These are phyloP conservation scores for Gossypium aridum DNA, from an alignment of 441 rosid species.

Conservation along the genomic window DNA sequence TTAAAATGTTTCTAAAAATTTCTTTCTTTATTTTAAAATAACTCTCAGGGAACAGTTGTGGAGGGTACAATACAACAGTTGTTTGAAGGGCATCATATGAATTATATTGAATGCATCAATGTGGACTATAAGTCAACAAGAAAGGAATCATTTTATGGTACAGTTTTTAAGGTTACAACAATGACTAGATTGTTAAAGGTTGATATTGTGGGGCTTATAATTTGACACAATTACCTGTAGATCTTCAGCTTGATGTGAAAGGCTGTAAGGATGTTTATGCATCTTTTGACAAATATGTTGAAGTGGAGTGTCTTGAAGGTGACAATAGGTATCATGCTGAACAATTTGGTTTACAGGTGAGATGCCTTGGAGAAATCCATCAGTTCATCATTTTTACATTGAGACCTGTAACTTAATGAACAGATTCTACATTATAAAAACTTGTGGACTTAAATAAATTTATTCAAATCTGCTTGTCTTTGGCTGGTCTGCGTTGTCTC, in stretches of 20 bases:
- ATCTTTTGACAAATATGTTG: constrained; percentile 58
- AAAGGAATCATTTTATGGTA: constrained; percentile 75
- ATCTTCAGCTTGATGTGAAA: constrained; percentile 54
- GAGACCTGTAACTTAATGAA: neutral
- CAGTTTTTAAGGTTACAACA: constrained; percentile 7
- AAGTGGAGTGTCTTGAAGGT: constrained; percentile 58
- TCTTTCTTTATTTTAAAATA: constrained; percentile 2
- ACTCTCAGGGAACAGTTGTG: constrained; percentile 63
- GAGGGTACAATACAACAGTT: constrained; percentile 73
- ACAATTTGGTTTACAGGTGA: constrained; percentile 47
- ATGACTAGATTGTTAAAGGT: constrained; percentile 12
- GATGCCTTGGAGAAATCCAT: constrained; percentile 9
- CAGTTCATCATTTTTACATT: neutral
- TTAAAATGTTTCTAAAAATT: neutral
- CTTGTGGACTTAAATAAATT: neutral
- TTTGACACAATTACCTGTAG: constrained; percentile 17
- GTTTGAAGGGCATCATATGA: constrained; percentile 78
- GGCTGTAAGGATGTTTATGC: constrained; percentile 57
- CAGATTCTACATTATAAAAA: neutral
- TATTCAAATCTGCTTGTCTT: neutral
- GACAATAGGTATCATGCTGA: constrained; percentile 60
- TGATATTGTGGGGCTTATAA: constrained; percentile 18
- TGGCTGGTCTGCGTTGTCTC: neutral
- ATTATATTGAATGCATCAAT: constrained; percentile 71
- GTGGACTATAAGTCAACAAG: constrained; percentile 72